phyloP scores from a whole-genome alignment of 345 rosid species.

The Rhodamnia rubescens region DNA sequence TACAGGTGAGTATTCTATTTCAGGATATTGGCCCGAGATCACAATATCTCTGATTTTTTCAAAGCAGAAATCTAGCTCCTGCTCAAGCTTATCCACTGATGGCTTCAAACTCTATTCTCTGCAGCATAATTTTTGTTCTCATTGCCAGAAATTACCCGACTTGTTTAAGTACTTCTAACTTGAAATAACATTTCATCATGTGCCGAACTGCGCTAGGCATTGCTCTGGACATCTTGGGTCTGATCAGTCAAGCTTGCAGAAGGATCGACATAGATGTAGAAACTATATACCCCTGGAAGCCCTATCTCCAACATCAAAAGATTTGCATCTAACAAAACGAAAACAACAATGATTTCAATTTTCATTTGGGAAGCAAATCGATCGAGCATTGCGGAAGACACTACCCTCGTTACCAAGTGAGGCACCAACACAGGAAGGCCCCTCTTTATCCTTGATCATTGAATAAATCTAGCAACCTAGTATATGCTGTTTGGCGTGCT shows the following conservation, averaged over 20 bases:
- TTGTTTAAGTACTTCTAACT: neutral
- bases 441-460: too few relatives aligned
- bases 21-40: conserved; percentile 62
- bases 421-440: too few relatives aligned
- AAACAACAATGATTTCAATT: too few relatives aligned
- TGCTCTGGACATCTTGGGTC: conserved; percentile 33
- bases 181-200: conserved; percentile 61
- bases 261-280: conserved; percentile 14
- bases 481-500: neutral
- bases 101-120: conserved; percentile 86
- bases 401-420: neutral
- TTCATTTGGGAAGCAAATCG: neutral
- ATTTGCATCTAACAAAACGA: too few relatives aligned
- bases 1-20: conserved; percentile 56
- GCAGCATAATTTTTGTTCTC: conserved; percentile 15
- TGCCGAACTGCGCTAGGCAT: conserved; percentile 28
- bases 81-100: conserved; percentile 48
- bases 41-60: conserved; percentile 76
- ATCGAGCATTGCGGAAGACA: neutral
- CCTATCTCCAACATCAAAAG: too few relatives aligned
- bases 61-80: conserved; percentile 90
- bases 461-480: too few relatives aligned
- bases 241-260: conserved; percentile 23
- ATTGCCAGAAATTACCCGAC: neutral
- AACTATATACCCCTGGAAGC: too few relatives aligned